Conservation (phyloP, 805 yeast genomes). For the Wickerhamiella sorbophila region DNA sequence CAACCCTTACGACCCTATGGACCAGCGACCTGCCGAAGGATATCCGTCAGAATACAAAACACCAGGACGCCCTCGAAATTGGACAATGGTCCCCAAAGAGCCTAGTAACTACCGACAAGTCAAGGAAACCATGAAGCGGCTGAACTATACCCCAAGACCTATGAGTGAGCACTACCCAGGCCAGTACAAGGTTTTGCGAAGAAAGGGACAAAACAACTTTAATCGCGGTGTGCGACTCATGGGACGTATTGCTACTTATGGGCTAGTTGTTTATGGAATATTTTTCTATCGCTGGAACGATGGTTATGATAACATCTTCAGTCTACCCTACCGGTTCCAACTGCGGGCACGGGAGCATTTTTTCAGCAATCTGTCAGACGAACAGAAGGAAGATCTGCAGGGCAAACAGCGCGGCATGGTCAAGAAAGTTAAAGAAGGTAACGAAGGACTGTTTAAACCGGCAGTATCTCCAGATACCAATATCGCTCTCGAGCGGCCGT, state of each 20-base stretch:
- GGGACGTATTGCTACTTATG: constrained; percentile 36
- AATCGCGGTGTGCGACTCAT: constrained; percentile 47
- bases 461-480: constrained; percentile 29
- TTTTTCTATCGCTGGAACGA: constrained; percentile 80
- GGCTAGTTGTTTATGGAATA: constrained; percentile 41
- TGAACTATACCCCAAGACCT: constrained; percentile 71
- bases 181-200: constrained; percentile 54
- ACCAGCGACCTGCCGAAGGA: constrained; percentile 65
- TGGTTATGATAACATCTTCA: constrained; percentile 60
- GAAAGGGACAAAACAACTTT: constrained; percentile 41
- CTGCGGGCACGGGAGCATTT: constrained; percentile 40
- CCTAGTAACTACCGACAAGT: constrained; percentile 55
- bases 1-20: constrained; percentile 72
- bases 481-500: constrained; percentile 49
- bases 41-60: constrained; percentile 69
- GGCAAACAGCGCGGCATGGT: constrained; percentile 24
- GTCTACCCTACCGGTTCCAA: constrained; percentile 50
- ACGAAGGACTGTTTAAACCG: constrained; percentile 4
- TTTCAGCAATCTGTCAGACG: constrained; percentile 39
- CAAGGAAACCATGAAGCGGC: constrained; percentile 55
- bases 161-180: constrained; percentile 62
- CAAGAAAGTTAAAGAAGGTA: constrained; percentile 10
- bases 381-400: constrained; percentile 51
- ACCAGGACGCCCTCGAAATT: constrained; percentile 46
- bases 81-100: constrained; percentile 45